Base-by-base conservation (phyloP, 148 eudicot species). In the Arbutus unedo region DNA sequence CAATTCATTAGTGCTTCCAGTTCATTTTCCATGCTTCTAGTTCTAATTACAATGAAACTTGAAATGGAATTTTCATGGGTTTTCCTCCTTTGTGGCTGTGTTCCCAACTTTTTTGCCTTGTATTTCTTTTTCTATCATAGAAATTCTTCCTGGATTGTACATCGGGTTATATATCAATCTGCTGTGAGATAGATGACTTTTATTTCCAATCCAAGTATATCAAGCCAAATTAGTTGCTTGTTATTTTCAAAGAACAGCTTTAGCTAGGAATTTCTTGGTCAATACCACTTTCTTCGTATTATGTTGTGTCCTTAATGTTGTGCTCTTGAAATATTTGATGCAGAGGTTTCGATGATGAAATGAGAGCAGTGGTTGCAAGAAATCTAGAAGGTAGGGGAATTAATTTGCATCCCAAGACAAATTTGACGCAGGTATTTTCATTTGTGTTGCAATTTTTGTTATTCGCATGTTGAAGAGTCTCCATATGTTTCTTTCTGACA, bases 301-400 rank as follows among this genome's bases (percentile, higher is more conserved):
- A 14, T 41, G 64, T 18, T 44, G 49, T 71, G 59, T 70, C 25
- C 50, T 48, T 49, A 38, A 80, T 59, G 83, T 89, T 76, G 38
- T 81, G 47, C 81, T 76, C 51, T 64, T 49, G 75, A 19, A 62
- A 72, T 55, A 23, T 73, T 21, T 70, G 53, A 77, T 60, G 82
- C 93, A 96, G 99, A 87, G 97, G 98, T 74, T 96, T 96, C 88
- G 99, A 96, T 89, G 97, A 96, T 85, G 99, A 96, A 89, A 94
- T 96, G 99, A 93, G 99, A 87, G 97, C 94, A 45, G 91, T 83
- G 51, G 99, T 94, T 82, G 95, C 97, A 54, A 92, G 92, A 88
- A 93, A 94, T 88, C 87, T 96, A 70, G 96, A 96, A 92, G 99
- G 93, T 76, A 91, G 99, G 86, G 97, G 98, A 85, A 84, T 96